These are phyloP conservation scores for Fraxinus velutina DNA, from an alignment of 305 asterid species.

Conservation along the genomic window DNA sequence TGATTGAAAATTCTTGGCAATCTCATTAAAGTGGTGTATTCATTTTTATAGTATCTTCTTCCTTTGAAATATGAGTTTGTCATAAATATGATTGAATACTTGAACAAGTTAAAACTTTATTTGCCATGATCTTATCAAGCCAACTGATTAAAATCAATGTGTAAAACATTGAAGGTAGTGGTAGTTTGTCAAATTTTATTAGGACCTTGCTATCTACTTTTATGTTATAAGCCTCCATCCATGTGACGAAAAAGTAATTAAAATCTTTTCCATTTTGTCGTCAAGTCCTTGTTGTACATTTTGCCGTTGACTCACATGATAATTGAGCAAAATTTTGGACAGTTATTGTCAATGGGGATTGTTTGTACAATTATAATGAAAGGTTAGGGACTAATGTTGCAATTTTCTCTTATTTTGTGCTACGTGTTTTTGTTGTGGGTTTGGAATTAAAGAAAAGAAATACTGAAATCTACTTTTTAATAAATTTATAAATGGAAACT, in stretches of 20 bases:
- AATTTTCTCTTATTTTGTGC: background rate
- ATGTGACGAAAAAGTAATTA: background rate
- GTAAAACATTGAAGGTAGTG: background rate
- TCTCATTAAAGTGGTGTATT: slow-evolving; percentile 3
- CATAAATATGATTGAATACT: background rate
- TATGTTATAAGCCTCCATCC: background rate
- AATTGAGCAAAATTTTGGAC: background rate
- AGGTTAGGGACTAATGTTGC: background rate
- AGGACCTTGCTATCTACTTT: background rate
- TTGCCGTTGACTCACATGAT: background rate
- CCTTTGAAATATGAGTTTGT: background rate
- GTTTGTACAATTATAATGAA: background rate
- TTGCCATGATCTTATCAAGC: background rate
- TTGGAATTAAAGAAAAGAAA: background rate
- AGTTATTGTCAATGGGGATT: background rate
- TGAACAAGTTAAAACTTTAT: background rate
- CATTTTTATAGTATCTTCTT: background rate
- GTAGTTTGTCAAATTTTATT: background rate
- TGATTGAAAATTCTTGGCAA: slow-evolving; percentile 14
- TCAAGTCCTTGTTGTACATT: background rate
- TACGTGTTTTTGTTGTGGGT: background rate
- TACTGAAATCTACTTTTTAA: background rate
- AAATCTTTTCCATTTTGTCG: background rate
- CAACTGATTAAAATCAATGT: background rate
- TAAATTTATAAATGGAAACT: background rate